A percentile compares a stretch with the other conserved stretches of the same genome.
phyloP scores from a whole-genome alignment of 2,329 filamentous ascomycete species.

The Hirsutella thompsonii region DNA sequence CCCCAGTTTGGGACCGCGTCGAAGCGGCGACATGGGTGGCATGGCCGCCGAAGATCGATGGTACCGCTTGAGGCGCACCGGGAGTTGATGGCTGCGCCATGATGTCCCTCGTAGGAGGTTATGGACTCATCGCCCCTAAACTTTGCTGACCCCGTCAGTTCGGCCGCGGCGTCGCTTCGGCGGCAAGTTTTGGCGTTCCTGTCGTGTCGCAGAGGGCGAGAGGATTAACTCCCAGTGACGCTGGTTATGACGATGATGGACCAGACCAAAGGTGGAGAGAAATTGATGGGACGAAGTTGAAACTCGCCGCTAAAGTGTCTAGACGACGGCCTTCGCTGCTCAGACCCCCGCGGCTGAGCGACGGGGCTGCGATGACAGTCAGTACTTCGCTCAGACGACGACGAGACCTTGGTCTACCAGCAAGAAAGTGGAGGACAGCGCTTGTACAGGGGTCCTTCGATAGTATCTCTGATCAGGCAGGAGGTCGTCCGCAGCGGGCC shows the following conservation, averaged over 20 bases:
- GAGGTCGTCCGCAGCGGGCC: too few species aligned
- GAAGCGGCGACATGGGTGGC: conserved; percentile 13
- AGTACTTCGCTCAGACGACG: neutral
- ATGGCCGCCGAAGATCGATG: conserved; percentile 34
- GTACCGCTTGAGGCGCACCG: conserved; percentile 21
- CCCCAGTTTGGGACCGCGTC: conserved; percentile 13
- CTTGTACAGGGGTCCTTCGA: too few species aligned
- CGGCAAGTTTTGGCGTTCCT: neutral
- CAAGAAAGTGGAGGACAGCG: too few species aligned
- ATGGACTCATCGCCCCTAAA: conserved; percentile 1
- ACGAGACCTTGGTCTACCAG: neutral
- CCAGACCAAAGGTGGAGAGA: neutral
- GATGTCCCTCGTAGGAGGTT: conserved; percentile 13
- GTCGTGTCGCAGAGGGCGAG: neutral
- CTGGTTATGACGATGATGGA: neutral
- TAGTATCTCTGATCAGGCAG: too few species aligned
- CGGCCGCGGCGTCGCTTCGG: neutral
- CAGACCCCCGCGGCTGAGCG: too few species aligned
- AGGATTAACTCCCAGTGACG: neutral
- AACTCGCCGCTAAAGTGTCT: neutral
- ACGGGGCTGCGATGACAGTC: neutral
- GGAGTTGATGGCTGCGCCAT: conserved; percentile 35
- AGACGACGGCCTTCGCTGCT: too few species aligned
- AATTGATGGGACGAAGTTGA: neutral
- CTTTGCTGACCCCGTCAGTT: neutral